phyloP scores from a whole-genome alignment of 2,329 filamentous ascomycete species.

The Diplodia mutila region DNA sequence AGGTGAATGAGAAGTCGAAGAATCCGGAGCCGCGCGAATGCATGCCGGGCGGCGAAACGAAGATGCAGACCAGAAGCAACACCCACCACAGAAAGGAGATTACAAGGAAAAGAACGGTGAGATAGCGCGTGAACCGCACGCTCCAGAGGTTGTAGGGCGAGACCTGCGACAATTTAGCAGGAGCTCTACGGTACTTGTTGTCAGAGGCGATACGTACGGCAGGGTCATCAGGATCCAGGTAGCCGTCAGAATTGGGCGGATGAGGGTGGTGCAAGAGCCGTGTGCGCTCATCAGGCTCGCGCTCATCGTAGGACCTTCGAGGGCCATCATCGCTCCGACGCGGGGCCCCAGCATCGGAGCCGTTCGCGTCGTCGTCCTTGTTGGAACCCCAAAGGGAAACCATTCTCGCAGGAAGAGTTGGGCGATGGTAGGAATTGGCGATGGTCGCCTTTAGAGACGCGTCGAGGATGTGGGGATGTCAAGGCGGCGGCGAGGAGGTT shows the following conservation, averaged over 20 bases:
- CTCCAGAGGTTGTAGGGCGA: constrained; percentile 95
- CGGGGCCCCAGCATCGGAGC: constrained; percentile 34
- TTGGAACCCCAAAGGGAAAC: constrained; percentile 59
- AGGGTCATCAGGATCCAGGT: constrained; percentile 78
- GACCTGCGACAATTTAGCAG: constrained; percentile 50
- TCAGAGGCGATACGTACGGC: constrained; percentile 59
- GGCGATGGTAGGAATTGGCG: background rate
- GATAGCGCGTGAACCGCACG: constrained; percentile 76
- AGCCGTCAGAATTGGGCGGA: constrained; percentile 66
- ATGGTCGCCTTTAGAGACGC: background rate
- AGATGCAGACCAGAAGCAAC: constrained; percentile 82
- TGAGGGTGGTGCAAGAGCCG: constrained; percentile 64
- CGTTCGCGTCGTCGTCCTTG: constrained; percentile 50
- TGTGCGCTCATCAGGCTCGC: constrained; percentile 62
- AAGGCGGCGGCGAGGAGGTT: background rate
- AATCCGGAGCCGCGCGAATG: constrained; percentile 90
- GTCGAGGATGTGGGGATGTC: background rate
- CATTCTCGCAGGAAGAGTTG: constrained; percentile 38
- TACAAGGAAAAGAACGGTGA: constrained; percentile 75
- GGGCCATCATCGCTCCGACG: constrained; percentile 27
- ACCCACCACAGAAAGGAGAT: constrained; percentile 92
- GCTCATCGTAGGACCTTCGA: constrained; percentile 38
- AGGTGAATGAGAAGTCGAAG: constrained; percentile 83
- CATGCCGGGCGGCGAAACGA: constrained; percentile 86
- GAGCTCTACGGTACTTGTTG: too few relatives aligned